Conservation (phyloP, 306 rosid species). For the cucumber (Cucumis sativus) region Cucumber_9930_V3 NC_026660.2:24930501-24931000, state of each 20-base stretch:
- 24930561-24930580: too few relatives aligned
- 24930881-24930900: conserved; percentile 92
- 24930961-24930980: neutral
- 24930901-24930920: conserved; percentile 95
- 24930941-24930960: neutral
- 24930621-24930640: too few relatives aligned
- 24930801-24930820: neutral
- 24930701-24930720: too few relatives aligned
- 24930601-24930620: too few relatives aligned
- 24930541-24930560: too few relatives aligned
- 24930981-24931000: neutral
- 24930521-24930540: too few relatives aligned
- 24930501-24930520: too few relatives aligned
- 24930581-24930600: too few relatives aligned
- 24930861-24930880: conserved; percentile 88
- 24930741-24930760: neutral
- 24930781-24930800: neutral
- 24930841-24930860: neutral
- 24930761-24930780: neutral
- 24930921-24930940: conserved; percentile 63
- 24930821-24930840: neutral
- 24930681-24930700: too few relatives aligned
- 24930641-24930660: too few relatives aligned
- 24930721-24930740: too few relatives aligned
- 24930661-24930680: too few relatives aligned